These are phyloP conservation scores for Sporothrix mexicana DNA, from an alignment of 2,329 filamentous ascomycete genomes.

Conservation along the genomic window DNA sequence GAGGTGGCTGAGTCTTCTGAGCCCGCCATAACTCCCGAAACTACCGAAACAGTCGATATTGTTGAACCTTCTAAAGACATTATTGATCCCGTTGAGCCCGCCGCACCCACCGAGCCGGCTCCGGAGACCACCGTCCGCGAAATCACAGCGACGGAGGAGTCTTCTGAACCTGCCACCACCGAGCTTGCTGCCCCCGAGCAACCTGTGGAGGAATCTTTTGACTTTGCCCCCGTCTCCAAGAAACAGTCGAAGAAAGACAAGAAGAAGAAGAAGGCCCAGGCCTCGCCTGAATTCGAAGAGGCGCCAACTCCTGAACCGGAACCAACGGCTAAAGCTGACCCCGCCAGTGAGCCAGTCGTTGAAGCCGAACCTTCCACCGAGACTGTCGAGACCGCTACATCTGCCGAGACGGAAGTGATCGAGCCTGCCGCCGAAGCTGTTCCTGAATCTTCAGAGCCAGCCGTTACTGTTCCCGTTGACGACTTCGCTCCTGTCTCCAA, in stretches of 20 bases:
- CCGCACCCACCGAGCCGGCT: neutral
- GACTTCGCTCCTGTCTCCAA: neutral
- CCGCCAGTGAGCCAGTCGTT: neutral
- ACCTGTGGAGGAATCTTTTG: neutral
- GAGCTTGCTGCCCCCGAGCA: neutral
- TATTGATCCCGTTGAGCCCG: neutral
- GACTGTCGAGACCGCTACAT: constrained; percentile 1
- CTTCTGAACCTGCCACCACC: neutral
- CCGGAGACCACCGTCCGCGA: constrained; percentile 3
- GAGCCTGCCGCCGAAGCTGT: neutral
- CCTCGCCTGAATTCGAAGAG: neutral
- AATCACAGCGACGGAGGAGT: neutral
- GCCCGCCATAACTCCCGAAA: neutral
- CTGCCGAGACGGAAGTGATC: neutral
- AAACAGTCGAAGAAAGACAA: constrained; percentile 31
- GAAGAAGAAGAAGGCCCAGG: constrained; percentile 27
- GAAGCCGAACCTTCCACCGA: neutral
- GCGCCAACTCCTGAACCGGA: neutral
- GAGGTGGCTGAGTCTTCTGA: neutral
- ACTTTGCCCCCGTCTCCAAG: neutral
- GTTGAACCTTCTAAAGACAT: neutral
- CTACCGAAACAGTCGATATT: neutral
- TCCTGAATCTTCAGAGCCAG: constrained; percentile 2
- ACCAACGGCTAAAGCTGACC: neutral
- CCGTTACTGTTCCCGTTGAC: neutral